phyloP scores from a whole-genome alignment of 2,329 filamentous ascomycete species.

The Sporothrix protearum region DNA sequence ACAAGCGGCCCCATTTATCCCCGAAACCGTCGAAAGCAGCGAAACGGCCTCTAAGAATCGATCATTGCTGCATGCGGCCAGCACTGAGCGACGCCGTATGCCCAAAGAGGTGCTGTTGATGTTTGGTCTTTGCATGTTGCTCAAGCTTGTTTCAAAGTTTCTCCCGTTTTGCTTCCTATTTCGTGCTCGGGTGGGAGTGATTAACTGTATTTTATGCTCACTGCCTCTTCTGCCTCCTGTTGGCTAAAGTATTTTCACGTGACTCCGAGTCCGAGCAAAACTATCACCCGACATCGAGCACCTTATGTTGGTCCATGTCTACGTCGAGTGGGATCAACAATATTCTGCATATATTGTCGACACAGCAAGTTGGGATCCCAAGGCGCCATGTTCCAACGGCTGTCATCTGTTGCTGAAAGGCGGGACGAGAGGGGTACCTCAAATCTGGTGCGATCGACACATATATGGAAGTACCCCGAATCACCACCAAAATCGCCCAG shows the following conservation, averaged over 20 bases:
- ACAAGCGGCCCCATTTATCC: not conserved
- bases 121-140: too few relatives aligned
- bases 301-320: too few relatives aligned
- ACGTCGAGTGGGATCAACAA: too few relatives aligned
- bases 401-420: not conserved
- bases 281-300: too few relatives aligned
- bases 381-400: not conserved
- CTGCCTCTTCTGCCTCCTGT: too few relatives aligned
- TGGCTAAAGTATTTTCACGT: too few relatives aligned
- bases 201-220: too few relatives aligned
- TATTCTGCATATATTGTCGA: too few relatives aligned
- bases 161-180: too few relatives aligned
- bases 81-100: not conserved
- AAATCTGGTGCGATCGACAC: not conserved
- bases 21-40: not conserved
- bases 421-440: not conserved
- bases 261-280: too few relatives aligned
- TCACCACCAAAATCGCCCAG: not conserved
- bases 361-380: not conserved
- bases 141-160: too few relatives aligned
- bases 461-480: not conserved
- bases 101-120: not conserved
- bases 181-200: too few relatives aligned
- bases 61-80: not conserved
- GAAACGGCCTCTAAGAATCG: not conserved